Percentiles rank a stretch among this genome's conserved stretches.
phyloP scores from a whole-genome alignment of 768 basidiomycete species.

The Tylopilus balloui region DNA sequence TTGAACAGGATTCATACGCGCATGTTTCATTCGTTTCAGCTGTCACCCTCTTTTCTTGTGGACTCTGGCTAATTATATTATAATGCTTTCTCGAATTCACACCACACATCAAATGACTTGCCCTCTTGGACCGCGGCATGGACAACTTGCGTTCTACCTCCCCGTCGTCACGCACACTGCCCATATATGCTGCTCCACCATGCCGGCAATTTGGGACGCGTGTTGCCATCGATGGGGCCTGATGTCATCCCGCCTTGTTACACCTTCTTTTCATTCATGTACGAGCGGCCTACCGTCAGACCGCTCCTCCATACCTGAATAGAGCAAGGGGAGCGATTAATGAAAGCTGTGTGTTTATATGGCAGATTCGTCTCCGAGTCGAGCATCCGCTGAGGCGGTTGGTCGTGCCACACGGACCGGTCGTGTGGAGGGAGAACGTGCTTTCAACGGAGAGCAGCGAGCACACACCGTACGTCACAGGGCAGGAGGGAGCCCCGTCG shows the following conservation, averaged over 20 bases:
- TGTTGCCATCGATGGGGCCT: background rate
- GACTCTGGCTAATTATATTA: slow-evolving; percentile 17
- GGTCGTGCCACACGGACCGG: no score
- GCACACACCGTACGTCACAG: no score
- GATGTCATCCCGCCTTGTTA: slow-evolving; percentile 18
- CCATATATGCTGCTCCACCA: background rate
- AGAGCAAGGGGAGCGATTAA: background rate
- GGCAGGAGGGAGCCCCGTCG: no score
- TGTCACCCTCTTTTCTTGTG: background rate
- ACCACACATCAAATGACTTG: slow-evolving; percentile 5
- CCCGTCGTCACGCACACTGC: background rate
- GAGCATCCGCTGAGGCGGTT: no score
- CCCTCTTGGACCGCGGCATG: slow-evolving; percentile 11
- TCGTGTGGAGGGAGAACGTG: no score
- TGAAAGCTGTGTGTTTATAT: background rate
- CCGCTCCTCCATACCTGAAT: background rate
- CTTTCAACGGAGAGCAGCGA: no score
- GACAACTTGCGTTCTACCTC: background rate
- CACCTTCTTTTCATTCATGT: background rate
- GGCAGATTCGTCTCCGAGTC: no score
- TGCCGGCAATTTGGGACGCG: no score
- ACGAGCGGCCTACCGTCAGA: background rate
- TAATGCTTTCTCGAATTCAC: slow-evolving; percentile 2
- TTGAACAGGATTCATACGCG: background rate
- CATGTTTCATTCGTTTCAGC: background rate